These are phyloP conservation scores for Phytophthora sojae DNA, from an alignment of 352 stramenopile genomes.

Conservation along the genomic window DNA sequence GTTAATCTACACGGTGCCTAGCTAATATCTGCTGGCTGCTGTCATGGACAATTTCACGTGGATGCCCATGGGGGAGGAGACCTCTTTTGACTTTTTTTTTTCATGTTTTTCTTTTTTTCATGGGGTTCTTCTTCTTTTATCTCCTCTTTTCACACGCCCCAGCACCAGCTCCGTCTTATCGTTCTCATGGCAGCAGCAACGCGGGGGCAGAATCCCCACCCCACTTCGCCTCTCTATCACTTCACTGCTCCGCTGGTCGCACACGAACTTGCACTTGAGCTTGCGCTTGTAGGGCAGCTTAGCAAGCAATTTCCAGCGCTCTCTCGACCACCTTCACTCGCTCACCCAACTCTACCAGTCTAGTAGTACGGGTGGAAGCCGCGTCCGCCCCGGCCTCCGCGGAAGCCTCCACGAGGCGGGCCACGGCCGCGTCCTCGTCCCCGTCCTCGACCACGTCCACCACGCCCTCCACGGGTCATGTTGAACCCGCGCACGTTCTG, in stretches of 20 bases:
- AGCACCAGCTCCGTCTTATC: constrained; percentile 26
- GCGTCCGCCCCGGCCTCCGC: constrained; percentile 71
- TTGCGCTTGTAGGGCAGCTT: constrained; percentile 14
- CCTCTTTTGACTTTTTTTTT: constrained; percentile 34
- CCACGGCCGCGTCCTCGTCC: constrained; percentile 68
- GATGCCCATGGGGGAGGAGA: constrained; percentile 20
- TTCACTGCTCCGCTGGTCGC: neutral
- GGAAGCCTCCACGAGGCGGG: constrained; percentile 62
- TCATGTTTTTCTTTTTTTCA: constrained; percentile 41
- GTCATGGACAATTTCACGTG: constrained; percentile 31
- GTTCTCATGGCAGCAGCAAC: neutral
- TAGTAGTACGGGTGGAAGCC: constrained; percentile 83
- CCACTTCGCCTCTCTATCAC: constrained; percentile 3
- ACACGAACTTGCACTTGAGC: neutral
- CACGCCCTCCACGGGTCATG: constrained; percentile 61
- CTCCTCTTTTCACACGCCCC: constrained; percentile 38
- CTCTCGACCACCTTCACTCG: too few species aligned
- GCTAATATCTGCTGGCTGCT: constrained; percentile 8
- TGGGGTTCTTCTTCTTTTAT: constrained; percentile 37
- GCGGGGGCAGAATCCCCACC: neutral
- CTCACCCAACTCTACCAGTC: constrained; percentile 7
- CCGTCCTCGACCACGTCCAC: constrained; percentile 55
- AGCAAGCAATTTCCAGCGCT: too few species aligned
- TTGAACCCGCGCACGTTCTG: constrained; percentile 88
- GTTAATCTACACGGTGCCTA: constrained; percentile 24